Evolutionary conservation across 2,329 filamentous ascomycete genomes (phyloP).

Genomic region (Alternaria viburni): DNA sequence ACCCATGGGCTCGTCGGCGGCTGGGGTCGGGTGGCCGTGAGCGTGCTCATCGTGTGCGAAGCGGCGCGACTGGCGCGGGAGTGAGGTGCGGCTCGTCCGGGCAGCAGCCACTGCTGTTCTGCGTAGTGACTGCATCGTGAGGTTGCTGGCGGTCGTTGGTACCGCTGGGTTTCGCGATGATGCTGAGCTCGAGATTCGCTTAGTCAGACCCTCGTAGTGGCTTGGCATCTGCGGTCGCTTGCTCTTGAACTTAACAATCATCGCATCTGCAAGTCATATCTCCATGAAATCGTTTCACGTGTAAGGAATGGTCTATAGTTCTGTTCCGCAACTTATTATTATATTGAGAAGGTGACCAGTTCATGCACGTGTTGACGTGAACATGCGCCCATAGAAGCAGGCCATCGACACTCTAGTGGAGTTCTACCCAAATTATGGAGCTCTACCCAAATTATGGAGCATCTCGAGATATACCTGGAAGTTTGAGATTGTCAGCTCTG

Average conservation of each 20-base stretch:
- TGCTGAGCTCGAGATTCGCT: slow-evolving; percentile 33
- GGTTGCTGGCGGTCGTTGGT: slow-evolving; percentile 30
- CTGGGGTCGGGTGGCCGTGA: slow-evolving; percentile 44
- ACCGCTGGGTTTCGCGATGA: slow-evolving; percentile 28
- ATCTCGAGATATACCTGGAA: not conserved
- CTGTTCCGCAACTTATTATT: not conserved
- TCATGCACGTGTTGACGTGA: not conserved
- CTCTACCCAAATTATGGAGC: not conserved
- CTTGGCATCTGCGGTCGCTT: slow-evolving; percentile 10
- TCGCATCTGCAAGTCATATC: not conserved
- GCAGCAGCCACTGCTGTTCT: slow-evolving; percentile 52
- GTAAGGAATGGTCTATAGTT: not conserved
- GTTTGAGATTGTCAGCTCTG: not conserved
- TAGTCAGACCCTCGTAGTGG: slow-evolving; percentile 15
- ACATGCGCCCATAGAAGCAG: not conserved
- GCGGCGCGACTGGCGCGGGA: slow-evolving; percentile 51
- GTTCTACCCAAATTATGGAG: not conserved
- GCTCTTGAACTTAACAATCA: not conserved
- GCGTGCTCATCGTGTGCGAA: slow-evolving; percentile 47
- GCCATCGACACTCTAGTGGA: not conserved
- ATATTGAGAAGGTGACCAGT: not conserved
- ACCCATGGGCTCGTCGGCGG: slow-evolving; percentile 58
- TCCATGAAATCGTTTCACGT: not conserved
- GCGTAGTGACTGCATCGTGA: slow-evolving; percentile 54
- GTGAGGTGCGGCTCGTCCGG: slow-evolving; percentile 44